Conservation (phyloP, 2,329 filamentous ascomycete species). For the Cladosporium velox region DNA sequence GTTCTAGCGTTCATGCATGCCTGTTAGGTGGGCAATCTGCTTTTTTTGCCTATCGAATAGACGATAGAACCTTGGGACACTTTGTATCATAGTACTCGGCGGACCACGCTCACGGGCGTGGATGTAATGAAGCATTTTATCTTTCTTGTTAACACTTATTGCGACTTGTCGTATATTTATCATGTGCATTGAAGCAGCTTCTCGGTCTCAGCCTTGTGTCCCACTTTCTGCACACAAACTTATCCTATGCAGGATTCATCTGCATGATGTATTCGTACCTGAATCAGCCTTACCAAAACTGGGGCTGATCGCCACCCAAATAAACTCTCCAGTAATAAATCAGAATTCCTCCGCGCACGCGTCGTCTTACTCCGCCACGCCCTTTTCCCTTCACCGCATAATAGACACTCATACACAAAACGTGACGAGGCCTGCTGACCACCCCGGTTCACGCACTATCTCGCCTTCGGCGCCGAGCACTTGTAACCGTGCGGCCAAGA, state of each 20-base stretch:
- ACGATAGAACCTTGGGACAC: conserved; percentile 21
- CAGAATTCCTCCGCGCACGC: not conserved
- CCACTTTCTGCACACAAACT: not conserved
- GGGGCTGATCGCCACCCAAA: conserved; percentile 6
- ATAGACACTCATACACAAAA: not conserved
- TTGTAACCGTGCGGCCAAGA: conserved; percentile 7
- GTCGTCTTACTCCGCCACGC: not conserved
- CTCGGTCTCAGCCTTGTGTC: not conserved
- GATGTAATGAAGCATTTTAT: conserved; percentile 21
- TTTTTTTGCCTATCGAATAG: conserved; percentile 16
- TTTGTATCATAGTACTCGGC: conserved; percentile 21
- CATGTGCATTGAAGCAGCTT: not conserved
- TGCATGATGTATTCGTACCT: conserved; percentile 5
- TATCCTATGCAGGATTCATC: not conserved
- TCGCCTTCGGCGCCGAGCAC: not conserved
- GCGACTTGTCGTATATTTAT: not conserved
- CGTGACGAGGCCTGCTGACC: not conserved
- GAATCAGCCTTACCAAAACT: conserved; percentile 7
- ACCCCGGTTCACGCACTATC: conserved; percentile 5
- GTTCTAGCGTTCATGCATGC: conserved; percentile 21
- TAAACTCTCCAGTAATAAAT: not conserved
- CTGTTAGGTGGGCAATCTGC: conserved; percentile 16
- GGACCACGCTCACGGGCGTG: conserved; percentile 20
- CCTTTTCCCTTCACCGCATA: conserved; percentile 8
- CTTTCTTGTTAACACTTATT: conserved; percentile 4